These are phyloP conservation scores for Didymella sp. DNA, from an alignment of 2,329 filamentous ascomycete genomes.

Conservation along the genomic window DNA sequence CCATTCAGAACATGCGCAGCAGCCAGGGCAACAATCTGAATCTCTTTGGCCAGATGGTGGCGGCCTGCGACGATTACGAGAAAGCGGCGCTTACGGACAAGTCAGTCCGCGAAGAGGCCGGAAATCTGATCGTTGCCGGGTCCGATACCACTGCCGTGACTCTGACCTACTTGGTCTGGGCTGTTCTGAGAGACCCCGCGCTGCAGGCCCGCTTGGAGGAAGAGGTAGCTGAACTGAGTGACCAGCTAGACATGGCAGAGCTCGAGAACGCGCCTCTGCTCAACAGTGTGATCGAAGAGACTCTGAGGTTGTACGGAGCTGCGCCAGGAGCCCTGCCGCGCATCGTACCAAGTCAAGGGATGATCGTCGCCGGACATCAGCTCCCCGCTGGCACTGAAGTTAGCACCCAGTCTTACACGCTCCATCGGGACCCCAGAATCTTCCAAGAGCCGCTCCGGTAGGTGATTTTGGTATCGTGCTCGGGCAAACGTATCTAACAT, in stretches of 20 bases:
- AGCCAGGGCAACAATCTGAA: constrained; percentile 22
- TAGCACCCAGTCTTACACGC: constrained; percentile 49
- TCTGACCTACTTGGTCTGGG: constrained; percentile 46
- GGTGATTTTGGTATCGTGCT: constrained; percentile 7
- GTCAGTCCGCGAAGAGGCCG: constrained; percentile 40
- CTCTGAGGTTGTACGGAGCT: constrained; percentile 48
- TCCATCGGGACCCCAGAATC: constrained; percentile 45
- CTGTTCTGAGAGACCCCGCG: constrained; percentile 33
- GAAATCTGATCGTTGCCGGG: constrained; percentile 44
- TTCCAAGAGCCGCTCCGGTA: constrained; percentile 33
- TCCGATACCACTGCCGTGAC: constrained; percentile 47
- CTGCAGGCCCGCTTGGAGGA: constrained; percentile 33
- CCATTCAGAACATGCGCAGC: constrained; percentile 29
- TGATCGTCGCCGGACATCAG: constrained; percentile 44
- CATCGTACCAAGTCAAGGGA: constrained; percentile 44
- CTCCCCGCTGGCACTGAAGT: constrained; percentile 48
- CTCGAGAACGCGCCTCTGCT: constrained; percentile 42
- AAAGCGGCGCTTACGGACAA: constrained; percentile 33
- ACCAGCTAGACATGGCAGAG: constrained; percentile 30
- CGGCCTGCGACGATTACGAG: constrained; percentile 29
- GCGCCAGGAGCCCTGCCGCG: constrained; percentile 48
- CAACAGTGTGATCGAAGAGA: constrained; percentile 50
- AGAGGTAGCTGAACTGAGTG: constrained; percentile 29
- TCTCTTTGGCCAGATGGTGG: constrained; percentile 26
- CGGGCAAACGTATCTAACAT: neutral